Percentiles rank a stretch among this genome's conserved stretches.
Evolutionary conservation across 495 filamentous ascomycete genomes (phyloP).

Genomic region (Bathelium albidoporum): DNA sequence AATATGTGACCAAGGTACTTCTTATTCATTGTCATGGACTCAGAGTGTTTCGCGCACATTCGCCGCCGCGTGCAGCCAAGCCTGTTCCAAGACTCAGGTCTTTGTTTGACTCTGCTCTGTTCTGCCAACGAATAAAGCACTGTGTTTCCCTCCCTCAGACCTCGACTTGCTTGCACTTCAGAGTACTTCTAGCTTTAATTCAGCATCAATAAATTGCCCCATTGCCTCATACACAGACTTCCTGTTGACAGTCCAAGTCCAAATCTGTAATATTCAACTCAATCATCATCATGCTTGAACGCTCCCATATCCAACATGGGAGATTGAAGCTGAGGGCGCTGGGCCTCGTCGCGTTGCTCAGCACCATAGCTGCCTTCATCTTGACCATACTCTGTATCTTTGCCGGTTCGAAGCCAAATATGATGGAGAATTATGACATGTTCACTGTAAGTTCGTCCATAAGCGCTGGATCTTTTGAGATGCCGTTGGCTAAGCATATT

Average conservation of each 20-base stretch:
- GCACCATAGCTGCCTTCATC: slow-evolving; percentile 52
- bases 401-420: slow-evolving; percentile 50
- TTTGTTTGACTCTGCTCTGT: slow-evolving; percentile 1
- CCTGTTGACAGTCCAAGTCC: neutral
- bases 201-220: no score
- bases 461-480: neutral
- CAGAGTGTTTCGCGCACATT: neutral
- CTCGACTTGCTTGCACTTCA: no score
- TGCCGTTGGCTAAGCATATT: slow-evolving; percentile 9
- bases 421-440: slow-evolving; percentile 54
- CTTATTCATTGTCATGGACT: neutral
- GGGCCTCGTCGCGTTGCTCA: slow-evolving; percentile 35
- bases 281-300: neutral
- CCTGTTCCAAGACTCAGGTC: neutral
- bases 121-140: neutral
- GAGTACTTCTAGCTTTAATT: no score
- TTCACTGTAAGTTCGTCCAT: slow-evolving; percentile 45
- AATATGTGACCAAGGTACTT: neutral
- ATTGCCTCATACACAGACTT: neutral
- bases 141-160: neutral
- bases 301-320: slow-evolving; percentile 5
- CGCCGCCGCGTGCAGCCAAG: neutral
- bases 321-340: slow-evolving; percentile 21
- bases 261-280: neutral
- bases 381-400: slow-evolving; percentile 60